Conservation (phyloP, 148 eudicot species). For the Rhododendron kiyosumense region DNA sequence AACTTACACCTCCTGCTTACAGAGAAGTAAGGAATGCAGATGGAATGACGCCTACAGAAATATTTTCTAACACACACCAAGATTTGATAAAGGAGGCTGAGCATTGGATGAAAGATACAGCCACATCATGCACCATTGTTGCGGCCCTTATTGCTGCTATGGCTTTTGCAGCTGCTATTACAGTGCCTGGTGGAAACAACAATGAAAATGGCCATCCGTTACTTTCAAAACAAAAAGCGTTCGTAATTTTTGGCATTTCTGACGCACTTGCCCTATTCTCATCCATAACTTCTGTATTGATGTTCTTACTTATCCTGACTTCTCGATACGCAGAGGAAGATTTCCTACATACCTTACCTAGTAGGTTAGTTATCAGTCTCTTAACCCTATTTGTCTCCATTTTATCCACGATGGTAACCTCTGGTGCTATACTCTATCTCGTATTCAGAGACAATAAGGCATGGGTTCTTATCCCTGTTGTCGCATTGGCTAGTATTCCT, state of each 20-base stretch:
- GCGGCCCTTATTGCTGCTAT: background rate
- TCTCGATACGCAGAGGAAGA: background rate
- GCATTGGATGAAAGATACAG: background rate
- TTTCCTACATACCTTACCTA: background rate
- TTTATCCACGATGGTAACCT: background rate
- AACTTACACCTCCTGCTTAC: background rate
- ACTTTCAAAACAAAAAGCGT: background rate
- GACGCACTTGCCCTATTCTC: background rate
- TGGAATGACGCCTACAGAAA: background rate
- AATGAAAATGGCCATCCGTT: background rate
- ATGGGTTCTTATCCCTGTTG: background rate
- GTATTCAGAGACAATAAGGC: background rate
- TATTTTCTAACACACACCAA: background rate
- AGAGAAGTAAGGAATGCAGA: background rate
- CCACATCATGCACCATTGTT: background rate
- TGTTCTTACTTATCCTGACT: background rate
- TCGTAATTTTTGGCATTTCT: background rate
- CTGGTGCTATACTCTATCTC: background rate
- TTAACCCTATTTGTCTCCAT: background rate
- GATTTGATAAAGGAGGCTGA: background rate
- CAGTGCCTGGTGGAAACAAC: background rate
- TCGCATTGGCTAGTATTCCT: background rate
- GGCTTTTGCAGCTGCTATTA: background rate
- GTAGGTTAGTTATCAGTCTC: background rate
- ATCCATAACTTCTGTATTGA: background rate